phyloP scores from a whole-genome alignment of 805 yeast genomes.

The Pichia insulana region DNA sequence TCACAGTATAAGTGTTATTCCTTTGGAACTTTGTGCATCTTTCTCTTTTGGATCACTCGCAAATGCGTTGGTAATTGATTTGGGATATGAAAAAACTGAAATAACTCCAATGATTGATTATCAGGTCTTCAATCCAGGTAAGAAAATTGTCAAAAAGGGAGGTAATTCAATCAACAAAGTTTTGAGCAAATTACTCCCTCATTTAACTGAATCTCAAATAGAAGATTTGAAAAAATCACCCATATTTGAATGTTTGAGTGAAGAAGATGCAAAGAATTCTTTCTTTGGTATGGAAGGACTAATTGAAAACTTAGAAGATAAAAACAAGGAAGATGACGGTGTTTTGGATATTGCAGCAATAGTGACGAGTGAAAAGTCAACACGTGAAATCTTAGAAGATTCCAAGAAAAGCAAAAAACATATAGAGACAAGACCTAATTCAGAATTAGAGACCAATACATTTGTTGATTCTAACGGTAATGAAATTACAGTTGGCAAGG shows the following conservation, averaged over 20 bases:
- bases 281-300: constrained; percentile 52
- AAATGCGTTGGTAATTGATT: constrained; percentile 67
- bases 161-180: constrained; percentile 53
- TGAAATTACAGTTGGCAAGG: constrained; percentile 69
- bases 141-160: constrained; percentile 36
- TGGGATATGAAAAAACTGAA: constrained; percentile 71
- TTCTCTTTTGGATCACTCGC: constrained; percentile 63
- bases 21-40: constrained; percentile 57
- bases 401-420: constrained; percentile 12
- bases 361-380: constrained; percentile 62
- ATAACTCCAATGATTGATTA: constrained; percentile 74
- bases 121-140: constrained; percentile 49
- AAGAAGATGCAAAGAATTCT: constrained; percentile 52
- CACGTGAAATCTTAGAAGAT: constrained; percentile 38
- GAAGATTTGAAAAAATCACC: constrained; percentile 66
- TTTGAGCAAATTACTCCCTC: constrained; percentile 48
- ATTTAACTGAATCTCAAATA: constrained; percentile 47
- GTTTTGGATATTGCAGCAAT: constrained; percentile 83
- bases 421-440: constrained; percentile 35
- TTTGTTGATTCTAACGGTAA: constrained; percentile 56
- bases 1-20: constrained; percentile 63
- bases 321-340: constrained; percentile 50
- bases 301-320: constrained; percentile 14
- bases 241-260: constrained; percentile 72
- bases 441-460: constrained; percentile 62